phyloP scores from a whole-genome alignment of 768 basidiomycete species.

The Pulveroboletus sp. region DNA sequence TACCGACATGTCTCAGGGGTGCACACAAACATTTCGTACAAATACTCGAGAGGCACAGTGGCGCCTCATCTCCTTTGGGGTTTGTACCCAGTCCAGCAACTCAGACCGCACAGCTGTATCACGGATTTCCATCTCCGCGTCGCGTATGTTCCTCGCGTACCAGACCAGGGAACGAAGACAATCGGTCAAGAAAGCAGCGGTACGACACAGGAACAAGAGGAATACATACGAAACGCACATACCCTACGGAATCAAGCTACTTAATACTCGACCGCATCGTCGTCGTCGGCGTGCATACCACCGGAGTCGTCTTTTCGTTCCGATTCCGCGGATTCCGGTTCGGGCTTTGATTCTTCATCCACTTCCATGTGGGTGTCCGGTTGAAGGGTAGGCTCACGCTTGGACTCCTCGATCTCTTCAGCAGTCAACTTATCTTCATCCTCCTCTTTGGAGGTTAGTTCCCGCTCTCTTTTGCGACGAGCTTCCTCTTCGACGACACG shows the following conservation, averaged over 20 bases:
- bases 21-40: too few species aligned
- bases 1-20: not conserved
- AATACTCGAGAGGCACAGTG: not conserved
- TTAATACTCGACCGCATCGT: constrained; percentile 79
- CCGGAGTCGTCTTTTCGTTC: constrained; percentile 52
- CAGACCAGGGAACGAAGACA: constrained; percentile 2
- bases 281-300: constrained; percentile 62
- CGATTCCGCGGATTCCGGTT: constrained; percentile 32
- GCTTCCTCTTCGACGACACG: constrained; percentile 65
- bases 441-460: constrained; percentile 32
- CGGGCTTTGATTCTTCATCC: constrained; percentile 33
- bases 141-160: not conserved
- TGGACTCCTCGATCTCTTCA: constrained; percentile 20
- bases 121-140: not conserved
- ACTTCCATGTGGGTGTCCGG: constrained; percentile 33
- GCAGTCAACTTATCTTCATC: constrained; percentile 34
- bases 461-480: constrained; percentile 39
- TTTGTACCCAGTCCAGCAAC: not conserved
- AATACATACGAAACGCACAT: constrained; percentile 26
- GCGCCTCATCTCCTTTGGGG: not conserved
- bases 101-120: not conserved
- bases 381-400: constrained; percentile 15
- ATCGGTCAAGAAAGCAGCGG: constrained; percentile 17
- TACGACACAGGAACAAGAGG: constrained; percentile 4
- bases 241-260: constrained; percentile 19